Evolutionary conservation across 352 stramenopile genomes (phyloP).

Genomic region (Pythium scleroteichum): DNA sequence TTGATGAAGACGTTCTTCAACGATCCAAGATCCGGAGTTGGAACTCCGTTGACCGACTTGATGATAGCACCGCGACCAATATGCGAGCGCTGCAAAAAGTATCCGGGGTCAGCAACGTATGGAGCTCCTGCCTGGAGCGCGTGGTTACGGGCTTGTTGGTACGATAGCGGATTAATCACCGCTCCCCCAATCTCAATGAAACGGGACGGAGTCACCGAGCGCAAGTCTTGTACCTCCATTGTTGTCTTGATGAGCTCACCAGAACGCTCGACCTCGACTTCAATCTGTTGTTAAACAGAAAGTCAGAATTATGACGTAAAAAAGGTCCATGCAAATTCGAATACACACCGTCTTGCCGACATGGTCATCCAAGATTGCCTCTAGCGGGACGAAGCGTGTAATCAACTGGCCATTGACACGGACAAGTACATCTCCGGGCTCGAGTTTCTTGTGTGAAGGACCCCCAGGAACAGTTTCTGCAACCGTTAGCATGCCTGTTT

Average conservation of each 20-base stretch:
- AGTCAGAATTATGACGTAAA: slow-evolving; percentile 22
- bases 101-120: slow-evolving; percentile 87
- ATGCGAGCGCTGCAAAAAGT: slow-evolving; percentile 88
- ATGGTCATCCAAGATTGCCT: slow-evolving; percentile 78
- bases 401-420: slow-evolving; percentile 78
- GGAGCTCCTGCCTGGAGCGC: slow-evolving; percentile 62
- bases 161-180: slow-evolving; percentile 89
- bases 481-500: slow-evolving; percentile 91
- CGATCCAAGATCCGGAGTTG: slow-evolving; percentile 84
- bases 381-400: slow-evolving; percentile 87
- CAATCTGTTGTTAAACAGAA: slow-evolving; percentile 36
- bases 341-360: slow-evolving; percentile 60
- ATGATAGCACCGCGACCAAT: slow-evolving; percentile 86
- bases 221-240: slow-evolving; percentile 83
- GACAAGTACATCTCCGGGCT: slow-evolving; percentile 90
- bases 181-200: slow-evolving; percentile 89
- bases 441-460: slow-evolving; percentile 73
- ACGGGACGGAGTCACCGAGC: slow-evolving; percentile 77
- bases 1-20: slow-evolving; percentile 78
- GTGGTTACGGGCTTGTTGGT: slow-evolving; percentile 89
- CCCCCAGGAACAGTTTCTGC: slow-evolving; percentile 83
- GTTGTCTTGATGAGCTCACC: slow-evolving; percentile 60
- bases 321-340: neutral
- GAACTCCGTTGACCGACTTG: slow-evolving; percentile 82
- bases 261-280: slow-evolving; percentile 83